Base-by-base conservation (phyloP, 2,329 filamentous ascomycete species). In the Anthostomella pinea region DNA sequence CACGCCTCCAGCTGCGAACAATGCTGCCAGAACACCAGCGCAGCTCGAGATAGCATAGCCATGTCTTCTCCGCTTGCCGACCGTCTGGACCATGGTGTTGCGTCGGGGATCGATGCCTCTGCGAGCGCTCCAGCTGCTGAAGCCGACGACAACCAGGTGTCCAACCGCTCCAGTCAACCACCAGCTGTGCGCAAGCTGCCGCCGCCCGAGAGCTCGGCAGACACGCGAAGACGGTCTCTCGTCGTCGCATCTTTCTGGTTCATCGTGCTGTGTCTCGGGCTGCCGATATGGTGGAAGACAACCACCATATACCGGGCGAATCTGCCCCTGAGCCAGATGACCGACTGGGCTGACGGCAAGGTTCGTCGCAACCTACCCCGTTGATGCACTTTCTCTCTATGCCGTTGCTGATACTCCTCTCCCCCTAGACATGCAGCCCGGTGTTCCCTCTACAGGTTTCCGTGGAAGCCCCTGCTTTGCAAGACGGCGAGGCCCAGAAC, bases 271-370 rank as follows among this genome's bases (percentile, higher is more conserved):
- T 75, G 84, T 19, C 67, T 98, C 5, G 93, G 93, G 3, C 63
- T 98, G 48, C 93, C 93, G 39, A 83, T 95, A 76, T 98, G 93
- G 93, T 94, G 88, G 81, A 82, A 81, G 62, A 97, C 93, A 1
- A 98, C 93, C 4, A 85, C 86, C 1, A 95, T 97, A 37, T 90
- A 95, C 62, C 79, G 93, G 37, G 90, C 91, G 9, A 75, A 81
- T 28, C 68, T 98, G 51, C 93, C 93, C 5, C 64, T 96, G 49
- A 76, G 85, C 57, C 77, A 82, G 36, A 98, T 98, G 93, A 77
- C 85, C 50, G 77, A 85, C 44, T 97, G 93, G 91, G 86, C 88
- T 8, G 86, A 94, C 56, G 89, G 89, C 48, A 87, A 85, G 75
- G 90, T 94, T 63, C 44, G 67, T 46, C 17, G 17, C 9, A 4